Evolutionary conservation across 129 eudicot species (phyloP), one percentile per base, ranked within the genome.

Genomic region (Escallonia herrerae): DNA sequence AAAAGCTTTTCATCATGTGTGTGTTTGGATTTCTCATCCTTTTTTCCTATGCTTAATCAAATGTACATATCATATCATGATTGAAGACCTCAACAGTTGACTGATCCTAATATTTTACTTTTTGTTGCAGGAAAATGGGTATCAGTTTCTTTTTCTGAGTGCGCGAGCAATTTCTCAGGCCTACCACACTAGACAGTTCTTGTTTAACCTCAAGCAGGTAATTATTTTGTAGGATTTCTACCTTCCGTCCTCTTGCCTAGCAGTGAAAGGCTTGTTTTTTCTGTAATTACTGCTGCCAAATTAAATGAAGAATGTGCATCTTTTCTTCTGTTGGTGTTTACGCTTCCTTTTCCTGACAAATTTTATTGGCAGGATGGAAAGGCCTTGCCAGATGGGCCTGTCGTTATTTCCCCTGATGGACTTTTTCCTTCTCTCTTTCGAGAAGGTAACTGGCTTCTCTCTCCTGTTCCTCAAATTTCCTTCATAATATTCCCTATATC

Each of bases 161-260:
- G 99, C 97, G 60, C 95, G 99, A 48, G 79, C 99, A 42, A 84
- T 94, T 67, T 89, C 93, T 72, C 99, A 94, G 79, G 88, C 99
- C 62, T 79, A 78, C 61, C 66, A 64, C 38, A 94, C 99, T 50
- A 81, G 99, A 58, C 99, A 86, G 80, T 94, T 94, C 77, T 69
- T 94, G 53, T 77, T 89, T 60, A 94, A 82, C 82, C 90, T 94
- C 60, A 86, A 80, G 65, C 99, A 94, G 99, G 99, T 94, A 61
- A 52, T 9, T 3, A 42, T 38, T 43, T 22, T 22, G 33, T 22
- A 22, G 33, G 33, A 22, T 22, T 22, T 22, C 33, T 22, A 1
- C 33, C 33, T 22, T 22, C 33, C 0, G 33, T 22, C 33, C 33
- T 22, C 33, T 22, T 22, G 33, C 33, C 33, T 22, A 22, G 33